Evolutionary conservation across 257 asterid genomes (phyloP).

Genomic region (Hygrophila difformis): DNA sequence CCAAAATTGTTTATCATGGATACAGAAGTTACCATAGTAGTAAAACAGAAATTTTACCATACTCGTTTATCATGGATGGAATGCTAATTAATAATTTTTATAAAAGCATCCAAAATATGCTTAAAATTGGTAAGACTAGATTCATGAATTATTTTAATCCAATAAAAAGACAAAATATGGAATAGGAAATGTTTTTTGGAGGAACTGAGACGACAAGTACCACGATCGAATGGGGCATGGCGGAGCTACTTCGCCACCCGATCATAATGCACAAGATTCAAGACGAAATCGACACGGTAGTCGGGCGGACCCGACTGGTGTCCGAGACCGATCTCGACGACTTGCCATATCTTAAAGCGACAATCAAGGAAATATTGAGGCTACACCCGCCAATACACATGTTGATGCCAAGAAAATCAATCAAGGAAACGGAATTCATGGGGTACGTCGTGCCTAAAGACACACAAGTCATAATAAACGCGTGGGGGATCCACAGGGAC

Average conservation of each 20-base stretch:
- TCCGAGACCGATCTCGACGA: slow-evolving; percentile 16
- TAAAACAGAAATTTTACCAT: too few relatives aligned
- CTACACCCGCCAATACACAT: slow-evolving; percentile 20
- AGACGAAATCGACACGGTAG: slow-evolving; percentile 17
- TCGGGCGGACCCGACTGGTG: slow-evolving; percentile 12
- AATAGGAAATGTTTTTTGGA: not conserved
- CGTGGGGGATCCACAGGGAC: slow-evolving; percentile 34
- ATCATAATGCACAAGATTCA: slow-evolving; percentile 13
- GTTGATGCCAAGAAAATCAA: slow-evolving; percentile 20
- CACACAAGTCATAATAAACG: slow-evolving; percentile 23
- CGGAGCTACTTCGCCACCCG: slow-evolving; percentile 11
- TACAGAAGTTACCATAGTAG: too few relatives aligned
- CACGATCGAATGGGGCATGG: not conserved
- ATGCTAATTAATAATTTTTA: too few relatives aligned
- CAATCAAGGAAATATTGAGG: slow-evolving; percentile 26
- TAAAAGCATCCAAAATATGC: too few relatives aligned
- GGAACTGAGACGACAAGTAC: not conserved
- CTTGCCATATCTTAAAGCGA: slow-evolving; percentile 17
- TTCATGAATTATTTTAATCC: too few relatives aligned
- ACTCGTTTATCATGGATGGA: too few relatives aligned
- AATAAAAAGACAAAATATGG: too few relatives aligned
- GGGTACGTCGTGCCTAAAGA: slow-evolving; percentile 19
- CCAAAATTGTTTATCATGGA: too few relatives aligned
- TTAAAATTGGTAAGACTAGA: too few relatives aligned
- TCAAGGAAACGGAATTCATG: slow-evolving; percentile 18